These are phyloP conservation scores for Phaeotremella skinneri DNA, from an alignment of 768 basidiomycete genomes.

Conservation along the genomic window DNA sequence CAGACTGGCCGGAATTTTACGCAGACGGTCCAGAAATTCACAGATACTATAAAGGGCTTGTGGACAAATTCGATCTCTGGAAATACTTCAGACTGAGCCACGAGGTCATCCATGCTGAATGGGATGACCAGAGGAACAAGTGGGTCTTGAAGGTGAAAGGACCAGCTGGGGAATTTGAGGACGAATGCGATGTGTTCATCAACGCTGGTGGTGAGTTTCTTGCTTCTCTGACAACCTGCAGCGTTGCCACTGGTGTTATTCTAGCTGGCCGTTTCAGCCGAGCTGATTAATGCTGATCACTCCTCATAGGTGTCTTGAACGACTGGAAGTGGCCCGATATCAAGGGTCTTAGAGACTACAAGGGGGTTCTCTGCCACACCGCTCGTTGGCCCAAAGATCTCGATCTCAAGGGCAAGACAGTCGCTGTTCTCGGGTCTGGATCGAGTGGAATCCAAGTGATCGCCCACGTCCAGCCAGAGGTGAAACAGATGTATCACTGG, in stretches of 20 bases:
- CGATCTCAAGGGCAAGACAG: conserved; percentile 37
- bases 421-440: conserved; percentile 44
- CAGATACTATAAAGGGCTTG: conserved; percentile 59
- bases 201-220: conserved; percentile 51
- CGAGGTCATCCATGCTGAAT: conserved; percentile 59
- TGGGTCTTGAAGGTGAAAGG: conserved; percentile 57
- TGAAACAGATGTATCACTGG: conserved; percentile 15
- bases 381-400: conserved; percentile 57
- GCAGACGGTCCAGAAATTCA: conserved; percentile 63
- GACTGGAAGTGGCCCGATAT: conserved; percentile 70
- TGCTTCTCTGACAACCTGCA: no score
- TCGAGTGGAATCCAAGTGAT: conserved; percentile 30
- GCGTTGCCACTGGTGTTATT: conserved; percentile 57
- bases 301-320: conserved; percentile 46
- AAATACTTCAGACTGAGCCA: conserved; percentile 59
- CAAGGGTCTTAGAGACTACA: conserved; percentile 59
- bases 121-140: conserved; percentile 58
- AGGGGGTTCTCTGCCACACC: conserved; percentile 64
- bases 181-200: conserved; percentile 61
- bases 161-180: conserved; percentile 29
- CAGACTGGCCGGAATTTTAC: conserved; percentile 64
- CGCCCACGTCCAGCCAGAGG: conserved; percentile 21
- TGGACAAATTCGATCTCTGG: conserved; percentile 58
- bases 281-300: background rate
- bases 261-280: conserved; percentile 5